A percentile compares a stretch with the other conserved stretches of the same genome.
phyloP scores from a whole-genome alignment of 805 yeast genomes.

The Sugiyamaella lignohabitans region DNA sequence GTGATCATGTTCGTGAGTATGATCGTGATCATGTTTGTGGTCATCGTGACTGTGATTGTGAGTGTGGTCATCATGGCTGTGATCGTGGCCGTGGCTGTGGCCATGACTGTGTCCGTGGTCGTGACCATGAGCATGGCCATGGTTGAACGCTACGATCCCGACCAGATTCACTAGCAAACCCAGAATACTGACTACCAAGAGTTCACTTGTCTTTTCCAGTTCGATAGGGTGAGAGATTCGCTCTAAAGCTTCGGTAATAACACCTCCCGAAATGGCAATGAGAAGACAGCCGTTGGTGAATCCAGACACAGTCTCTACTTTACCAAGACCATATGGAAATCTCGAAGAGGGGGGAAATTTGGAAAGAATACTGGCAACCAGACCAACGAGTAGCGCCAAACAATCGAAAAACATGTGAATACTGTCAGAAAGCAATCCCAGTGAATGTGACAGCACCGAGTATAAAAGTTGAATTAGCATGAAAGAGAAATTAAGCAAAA shows the following conservation, averaged over 20 bases:
- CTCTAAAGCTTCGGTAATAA: slow-evolving; percentile 78
- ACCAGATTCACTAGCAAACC: slow-evolving; percentile 86
- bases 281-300: slow-evolving; percentile 88
- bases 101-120: slow-evolving; percentile 40
- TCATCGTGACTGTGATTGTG: slow-evolving; percentile 23
- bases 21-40: slow-evolving; percentile 31
- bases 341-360: slow-evolving; percentile 55
- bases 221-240: slow-evolving; percentile 72
- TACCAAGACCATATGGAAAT: slow-evolving; percentile 79
- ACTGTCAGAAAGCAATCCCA: slow-evolving; percentile 88
- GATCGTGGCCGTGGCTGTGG: slow-evolving; percentile 38
- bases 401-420: slow-evolving; percentile 96
- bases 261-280: slow-evolving; percentile 83
- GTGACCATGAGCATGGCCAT: slow-evolving; percentile 53
- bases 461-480: slow-evolving; percentile 92
- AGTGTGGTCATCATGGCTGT: slow-evolving; percentile 29
- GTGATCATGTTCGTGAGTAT: slow-evolving; percentile 34
- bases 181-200: slow-evolving; percentile 72
- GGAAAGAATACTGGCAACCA: slow-evolving; percentile 70
- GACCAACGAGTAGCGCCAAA: slow-evolving; percentile 79
- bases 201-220: slow-evolving; percentile 73
- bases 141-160: slow-evolving; percentile 92
- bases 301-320: slow-evolving; percentile 89
- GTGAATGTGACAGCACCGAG: slow-evolving; percentile 85
- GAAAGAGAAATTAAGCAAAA: slow-evolving; percentile 79